Conservation (phyloP, 2,329 filamentous ascomycete species). For the Lecanicillium sp. region DNA sequence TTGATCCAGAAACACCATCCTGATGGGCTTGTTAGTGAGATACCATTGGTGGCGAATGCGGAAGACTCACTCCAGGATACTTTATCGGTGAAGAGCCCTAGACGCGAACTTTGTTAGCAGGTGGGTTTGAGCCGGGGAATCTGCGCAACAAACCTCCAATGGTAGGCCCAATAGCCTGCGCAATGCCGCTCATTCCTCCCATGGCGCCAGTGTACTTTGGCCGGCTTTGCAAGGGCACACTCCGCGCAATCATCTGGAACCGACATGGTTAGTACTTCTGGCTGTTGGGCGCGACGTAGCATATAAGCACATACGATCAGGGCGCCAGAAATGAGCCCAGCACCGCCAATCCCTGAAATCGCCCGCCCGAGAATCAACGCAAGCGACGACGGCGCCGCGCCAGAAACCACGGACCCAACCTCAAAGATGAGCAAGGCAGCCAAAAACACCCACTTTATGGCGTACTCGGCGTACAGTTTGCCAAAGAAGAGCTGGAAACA, state of each 20-base stretch:
- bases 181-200: constrained; percentile 29
- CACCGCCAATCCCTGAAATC: constrained; percentile 9
- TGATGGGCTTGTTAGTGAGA: background rate
- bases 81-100: constrained; percentile 13
- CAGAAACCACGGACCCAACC: constrained; percentile 9
- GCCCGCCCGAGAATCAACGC: constrained; percentile 13
- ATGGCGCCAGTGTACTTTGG: constrained; percentile 29
- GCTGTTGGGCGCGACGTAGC: background rate
- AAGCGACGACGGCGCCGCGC: constrained; percentile 9
- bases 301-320: constrained; percentile 6
- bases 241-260: constrained; percentile 13
- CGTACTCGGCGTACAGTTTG: constrained; percentile 34
- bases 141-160: constrained; percentile 6
- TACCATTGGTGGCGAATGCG: background rate
- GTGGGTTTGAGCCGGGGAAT: background rate
- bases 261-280: background rate
- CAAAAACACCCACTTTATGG: constrained; percentile 35
- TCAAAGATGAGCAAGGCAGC: constrained; percentile 29
- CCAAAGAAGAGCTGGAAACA: constrained; percentile 27
- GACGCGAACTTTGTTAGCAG: background rate
- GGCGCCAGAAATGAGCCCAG: constrained; percentile 10
- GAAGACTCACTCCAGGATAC: constrained; percentile 12
- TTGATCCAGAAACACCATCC: constrained; percentile 22
- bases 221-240: constrained; percentile 13
- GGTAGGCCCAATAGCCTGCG: constrained; percentile 12